These are phyloP conservation scores for Candida wancherniae DNA, from an alignment of 805 yeast genomes.

Conservation along the genomic window DNA sequence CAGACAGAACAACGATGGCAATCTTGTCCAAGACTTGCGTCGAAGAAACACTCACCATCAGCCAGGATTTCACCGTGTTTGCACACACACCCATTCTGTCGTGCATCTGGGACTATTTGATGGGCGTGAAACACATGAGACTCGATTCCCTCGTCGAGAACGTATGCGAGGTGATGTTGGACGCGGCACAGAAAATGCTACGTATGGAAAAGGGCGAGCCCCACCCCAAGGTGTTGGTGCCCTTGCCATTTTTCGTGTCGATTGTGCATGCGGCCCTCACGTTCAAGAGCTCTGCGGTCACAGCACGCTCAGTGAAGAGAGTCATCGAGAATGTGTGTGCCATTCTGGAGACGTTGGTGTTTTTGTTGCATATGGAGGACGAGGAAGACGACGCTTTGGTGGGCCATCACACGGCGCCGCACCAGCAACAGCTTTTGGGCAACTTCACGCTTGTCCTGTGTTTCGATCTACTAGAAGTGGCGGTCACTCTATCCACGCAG, in stretches of 20 bases:
- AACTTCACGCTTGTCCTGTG: slow-evolving; percentile 46
- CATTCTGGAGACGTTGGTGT: slow-evolving; percentile 19
- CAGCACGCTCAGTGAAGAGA: slow-evolving; percentile 23
- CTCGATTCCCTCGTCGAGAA: slow-evolving; percentile 46
- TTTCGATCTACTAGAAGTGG: slow-evolving; percentile 53
- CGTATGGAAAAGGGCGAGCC: slow-evolving; percentile 15
- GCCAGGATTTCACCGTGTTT: slow-evolving; percentile 1
- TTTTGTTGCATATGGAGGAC: slow-evolving; percentile 19
- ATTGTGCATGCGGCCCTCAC: slow-evolving; percentile 50
- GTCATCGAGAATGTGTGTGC: slow-evolving; percentile 16
- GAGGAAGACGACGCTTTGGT: slow-evolving; percentile 25
- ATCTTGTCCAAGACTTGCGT: slow-evolving; percentile 30
- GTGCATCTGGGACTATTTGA: slow-evolving; percentile 40
- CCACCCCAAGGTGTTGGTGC: slow-evolving; percentile 19
- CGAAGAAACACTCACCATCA: slow-evolving; percentile 16
- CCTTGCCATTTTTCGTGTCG: slow-evolving; percentile 59
- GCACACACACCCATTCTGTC: slow-evolving; percentile 36
- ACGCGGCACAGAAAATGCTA: slow-evolving; percentile 26
- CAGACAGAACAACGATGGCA: slow-evolving; percentile 26
- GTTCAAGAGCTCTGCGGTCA: slow-evolving; percentile 62
- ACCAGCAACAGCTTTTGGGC: slow-evolving; percentile 41
- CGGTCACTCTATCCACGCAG: slow-evolving; percentile 27
- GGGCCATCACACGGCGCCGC: slow-evolving; percentile 26
- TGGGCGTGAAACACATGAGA: slow-evolving; percentile 40
- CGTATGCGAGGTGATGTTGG: slow-evolving; percentile 25